Conservation (phyloP, 805 yeast genomes). For the Wickerhamiella cacticola region DNA sequence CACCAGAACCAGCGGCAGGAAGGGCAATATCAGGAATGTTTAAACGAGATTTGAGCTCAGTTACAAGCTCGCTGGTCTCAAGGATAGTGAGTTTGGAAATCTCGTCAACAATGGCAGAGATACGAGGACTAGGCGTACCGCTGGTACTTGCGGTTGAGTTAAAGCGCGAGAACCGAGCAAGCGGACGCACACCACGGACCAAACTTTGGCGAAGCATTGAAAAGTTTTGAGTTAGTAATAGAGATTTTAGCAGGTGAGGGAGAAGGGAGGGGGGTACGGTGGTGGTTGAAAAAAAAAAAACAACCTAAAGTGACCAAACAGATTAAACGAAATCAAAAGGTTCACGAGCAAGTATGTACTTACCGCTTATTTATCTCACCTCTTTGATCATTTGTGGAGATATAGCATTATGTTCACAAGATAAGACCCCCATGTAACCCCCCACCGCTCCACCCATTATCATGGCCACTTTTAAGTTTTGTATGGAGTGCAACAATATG, state of each 20-base stretch:
- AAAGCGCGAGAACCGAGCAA: slow-evolving; percentile 23
- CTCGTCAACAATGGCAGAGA: slow-evolving; percentile 74
- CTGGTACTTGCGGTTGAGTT: slow-evolving; percentile 37
- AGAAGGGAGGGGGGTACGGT: not conserved
- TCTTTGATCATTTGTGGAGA: too few relatives aligned
- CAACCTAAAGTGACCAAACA: too few relatives aligned
- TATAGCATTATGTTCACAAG: too few relatives aligned
- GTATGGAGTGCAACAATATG: slow-evolving; percentile 97
- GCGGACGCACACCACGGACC: not conserved
- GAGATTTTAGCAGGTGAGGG: not conserved
- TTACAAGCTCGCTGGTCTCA: slow-evolving; percentile 80
- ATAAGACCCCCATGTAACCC: slow-evolving; percentile 1
- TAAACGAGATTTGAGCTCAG: slow-evolving; percentile 56
- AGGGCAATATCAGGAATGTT: slow-evolving; percentile 89
- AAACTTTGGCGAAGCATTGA: slow-evolving; percentile 4
- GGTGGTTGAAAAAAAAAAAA: too few relatives aligned
- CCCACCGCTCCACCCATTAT: not conserved
- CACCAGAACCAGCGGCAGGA: slow-evolving; percentile 56
- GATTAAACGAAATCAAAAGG: too few relatives aligned
- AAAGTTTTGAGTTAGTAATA: slow-evolving; percentile 3
- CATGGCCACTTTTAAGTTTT: slow-evolving; percentile 91
- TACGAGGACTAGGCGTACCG: slow-evolving; percentile 45
- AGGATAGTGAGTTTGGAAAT: slow-evolving; percentile 81
- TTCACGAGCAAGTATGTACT: too few relatives aligned
- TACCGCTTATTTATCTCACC: too few relatives aligned